Base-by-base conservation (phyloP, 371 early-diverging fungal species). In the Syncephalastrum sp. region DNA sequence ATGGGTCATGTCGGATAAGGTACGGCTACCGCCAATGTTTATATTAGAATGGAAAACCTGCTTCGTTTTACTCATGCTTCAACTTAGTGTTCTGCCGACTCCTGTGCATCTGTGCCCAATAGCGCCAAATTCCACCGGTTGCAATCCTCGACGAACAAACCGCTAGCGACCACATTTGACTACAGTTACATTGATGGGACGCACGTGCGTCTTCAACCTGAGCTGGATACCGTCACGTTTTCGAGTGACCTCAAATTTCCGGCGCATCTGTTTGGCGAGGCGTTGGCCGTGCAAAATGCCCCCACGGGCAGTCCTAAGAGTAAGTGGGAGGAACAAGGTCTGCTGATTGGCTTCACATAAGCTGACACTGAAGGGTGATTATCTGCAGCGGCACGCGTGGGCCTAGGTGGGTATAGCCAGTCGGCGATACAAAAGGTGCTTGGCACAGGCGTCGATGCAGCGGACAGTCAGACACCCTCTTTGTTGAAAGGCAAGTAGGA, bases 201-300 rank as follows among this genome's bases (percentile, higher is more conserved):
- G 5, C 64, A 56, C 21, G 69, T 65, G 15, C 54, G 44, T n/a
- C 33, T 72, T 7, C 59, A 58, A 17, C 66, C 68, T 12, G 72
- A 68, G 53, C 50, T 72, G 29, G 70, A 70, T 47, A 66, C 60
- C 10, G 41, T 70, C 43, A 56, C 58, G 13, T 62, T 70, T 56
- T 60, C 47, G 16, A 57, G 48, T 21, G 48, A 8, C 0, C 38
- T 47, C 15, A 14, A 23, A 17, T 59, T 56, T 24, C 59, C 64
- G 17, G 58, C 52, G 16, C 72, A 72, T 61, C 44, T 72, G 0
- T 25, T 72, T 14, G 68, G 59, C 27, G 72, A 72, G 57, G 68
- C 69, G 16, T 46, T 42, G 14, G 33, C 51, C 17, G 64, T 72
- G 21, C 38, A 33, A 33, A 12, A 12, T 10, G 38, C 38, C 5